A percentile compares a stretch with the other conserved stretches of the same genome.
These are phyloP conservation scores for Macaranga tanarius DNA, from an alignment of 441 rosid species.

Conservation along the genomic window DNA sequence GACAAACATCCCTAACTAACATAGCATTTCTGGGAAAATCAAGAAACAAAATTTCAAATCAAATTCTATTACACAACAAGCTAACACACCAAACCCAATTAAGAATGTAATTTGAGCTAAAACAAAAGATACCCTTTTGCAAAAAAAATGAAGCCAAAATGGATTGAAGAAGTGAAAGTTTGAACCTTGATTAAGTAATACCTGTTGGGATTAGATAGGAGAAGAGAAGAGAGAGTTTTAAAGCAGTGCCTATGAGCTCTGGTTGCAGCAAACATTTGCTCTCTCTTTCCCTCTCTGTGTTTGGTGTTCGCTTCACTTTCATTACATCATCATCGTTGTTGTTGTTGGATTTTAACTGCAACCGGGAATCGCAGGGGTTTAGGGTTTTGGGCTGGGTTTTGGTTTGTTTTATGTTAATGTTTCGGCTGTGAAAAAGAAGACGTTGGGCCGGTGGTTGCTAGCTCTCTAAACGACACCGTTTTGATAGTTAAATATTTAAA, in stretches of 20 bases:
- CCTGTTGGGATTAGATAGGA: conserved; percentile 51
- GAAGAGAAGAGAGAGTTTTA: conserved; percentile 45
- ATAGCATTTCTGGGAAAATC: conserved; percentile 36
- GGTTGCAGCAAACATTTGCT: conserved; percentile 59
- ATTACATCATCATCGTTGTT: conserved; percentile 13
- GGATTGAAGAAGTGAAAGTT: conserved; percentile 12
- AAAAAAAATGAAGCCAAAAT: not conserved
- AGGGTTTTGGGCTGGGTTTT: not conserved
- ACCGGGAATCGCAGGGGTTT: conserved; percentile 24
- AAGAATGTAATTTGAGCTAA: too few species aligned
- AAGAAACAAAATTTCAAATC: conserved; percentile 18
- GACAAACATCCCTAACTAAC: conserved; percentile 29
- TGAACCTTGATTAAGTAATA: conserved; percentile 17
- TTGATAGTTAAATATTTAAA: too few species aligned
- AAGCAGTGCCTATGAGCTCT: conserved; percentile 44
- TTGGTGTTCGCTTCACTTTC: not conserved
- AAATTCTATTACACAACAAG: not conserved
- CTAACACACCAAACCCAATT: too few species aligned
- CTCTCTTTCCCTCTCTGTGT: not conserved
- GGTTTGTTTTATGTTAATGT: not conserved
- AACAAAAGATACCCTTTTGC: too few species aligned
- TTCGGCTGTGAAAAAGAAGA: too few species aligned
- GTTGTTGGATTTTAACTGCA: not conserved
- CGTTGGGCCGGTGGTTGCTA: too few species aligned
- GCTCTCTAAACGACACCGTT: conserved; percentile 11